Conservation (phyloP, 805 yeast species). For the Saccharomycopsis sp. region DNA sequence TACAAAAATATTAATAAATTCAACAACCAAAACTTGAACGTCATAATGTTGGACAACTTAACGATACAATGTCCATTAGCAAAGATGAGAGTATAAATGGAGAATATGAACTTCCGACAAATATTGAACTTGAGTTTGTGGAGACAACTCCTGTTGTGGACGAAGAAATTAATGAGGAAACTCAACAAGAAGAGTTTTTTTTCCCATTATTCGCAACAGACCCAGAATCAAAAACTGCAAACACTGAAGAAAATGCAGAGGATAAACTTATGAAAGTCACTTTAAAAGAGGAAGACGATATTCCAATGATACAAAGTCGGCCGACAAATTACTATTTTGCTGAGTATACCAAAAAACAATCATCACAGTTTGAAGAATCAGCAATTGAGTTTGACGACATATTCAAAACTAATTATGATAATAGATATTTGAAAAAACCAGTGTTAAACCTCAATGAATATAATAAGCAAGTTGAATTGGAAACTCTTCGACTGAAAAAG, state of each 20-base stretch:
- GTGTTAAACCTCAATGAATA: conserved; percentile 7
- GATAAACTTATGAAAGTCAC: conserved; percentile 10
- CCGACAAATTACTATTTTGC: conserved; percentile 15
- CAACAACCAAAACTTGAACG: too few species aligned
- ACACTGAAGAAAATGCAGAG: not conserved
- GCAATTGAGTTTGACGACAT: conserved; percentile 12
- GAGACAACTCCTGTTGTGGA: conserved; percentile 5
- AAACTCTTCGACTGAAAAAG: not conserved
- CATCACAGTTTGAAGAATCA: not conserved
- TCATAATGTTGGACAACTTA: too few species aligned
- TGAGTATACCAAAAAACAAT: conserved; percentile 4
- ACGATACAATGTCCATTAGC: conserved; percentile 6
- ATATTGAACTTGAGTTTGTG: conserved; percentile 17
- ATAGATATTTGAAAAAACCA: conserved; percentile 1
- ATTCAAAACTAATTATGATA: conserved; percentile 3
- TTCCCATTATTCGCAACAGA: conserved; percentile 15
- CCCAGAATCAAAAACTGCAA: not conserved
- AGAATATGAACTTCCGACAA: conserved; percentile 11
- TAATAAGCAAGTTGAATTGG: conserved; percentile 4
- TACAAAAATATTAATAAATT: too few species aligned
- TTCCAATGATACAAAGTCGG: conserved; percentile 3
- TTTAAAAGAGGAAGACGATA: conserved; percentile 8
- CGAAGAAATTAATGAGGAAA: not conserved
- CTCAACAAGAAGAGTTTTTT: conserved; percentile 10
- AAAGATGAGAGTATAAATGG: conserved; percentile 1